These are phyloP conservation scores for Trichoderma guizhouense DNA, from an alignment of 2,329 filamentous ascomycete genomes.

Conservation along the genomic window DNA sequence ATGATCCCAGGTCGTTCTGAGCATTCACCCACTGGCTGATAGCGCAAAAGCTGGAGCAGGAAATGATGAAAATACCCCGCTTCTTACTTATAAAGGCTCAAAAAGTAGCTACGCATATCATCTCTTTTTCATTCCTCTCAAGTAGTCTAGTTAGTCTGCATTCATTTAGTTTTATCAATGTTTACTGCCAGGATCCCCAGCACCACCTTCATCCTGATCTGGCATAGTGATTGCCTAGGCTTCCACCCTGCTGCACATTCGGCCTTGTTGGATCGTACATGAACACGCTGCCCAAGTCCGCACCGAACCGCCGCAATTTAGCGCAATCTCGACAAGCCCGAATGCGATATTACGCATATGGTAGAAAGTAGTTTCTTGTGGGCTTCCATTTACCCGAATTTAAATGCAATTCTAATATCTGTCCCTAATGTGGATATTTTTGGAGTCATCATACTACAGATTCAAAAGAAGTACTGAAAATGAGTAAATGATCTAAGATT, in stretches of 20 bases:
- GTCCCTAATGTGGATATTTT: background rate
- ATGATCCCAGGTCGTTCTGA: background rate
- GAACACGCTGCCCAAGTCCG: background rate
- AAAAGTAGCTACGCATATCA: background rate
- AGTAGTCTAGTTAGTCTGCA: background rate
- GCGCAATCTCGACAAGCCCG: background rate
- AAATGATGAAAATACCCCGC: background rate
- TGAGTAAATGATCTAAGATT: background rate
- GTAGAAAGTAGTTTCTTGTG: background rate
- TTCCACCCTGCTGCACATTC: background rate
- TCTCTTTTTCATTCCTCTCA: background rate
- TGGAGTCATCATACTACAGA: background rate
- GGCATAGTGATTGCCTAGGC: background rate
- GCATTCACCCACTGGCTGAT: background rate
- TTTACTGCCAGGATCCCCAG: background rate
- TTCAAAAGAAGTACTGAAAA: background rate
- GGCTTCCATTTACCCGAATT: background rate
- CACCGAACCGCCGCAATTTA: background rate
- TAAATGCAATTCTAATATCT: background rate
- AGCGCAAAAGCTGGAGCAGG: background rate
- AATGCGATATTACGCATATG: background rate
- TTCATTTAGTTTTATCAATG: background rate
- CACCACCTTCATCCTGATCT: background rate
- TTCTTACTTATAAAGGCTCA: background rate
- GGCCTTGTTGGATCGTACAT: background rate